phyloP scores from a whole-genome alignment of 805 yeast genomes.

The Priceomyces melissophilus region DNA sequence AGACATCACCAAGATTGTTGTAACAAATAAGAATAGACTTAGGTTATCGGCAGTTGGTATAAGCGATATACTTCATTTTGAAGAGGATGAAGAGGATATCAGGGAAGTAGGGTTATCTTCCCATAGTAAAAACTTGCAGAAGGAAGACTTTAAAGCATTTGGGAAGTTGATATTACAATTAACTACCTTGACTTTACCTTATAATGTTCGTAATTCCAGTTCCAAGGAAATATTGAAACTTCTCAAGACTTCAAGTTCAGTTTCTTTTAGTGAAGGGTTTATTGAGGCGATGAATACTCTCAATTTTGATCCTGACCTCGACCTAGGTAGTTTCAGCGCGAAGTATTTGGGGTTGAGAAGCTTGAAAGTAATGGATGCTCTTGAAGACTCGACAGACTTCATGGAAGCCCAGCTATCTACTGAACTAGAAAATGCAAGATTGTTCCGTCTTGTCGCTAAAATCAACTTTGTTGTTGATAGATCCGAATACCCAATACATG shows the following conservation, averaged over 20 bases:
- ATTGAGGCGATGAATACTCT: slow-evolving; percentile 41
- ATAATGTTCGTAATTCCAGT: slow-evolving; percentile 15
- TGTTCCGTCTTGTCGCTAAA: slow-evolving; percentile 79
- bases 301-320: slow-evolving; percentile 18
- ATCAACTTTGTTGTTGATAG: slow-evolving; percentile 74
- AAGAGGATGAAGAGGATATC: slow-evolving; percentile 23
- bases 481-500: slow-evolving; percentile 68
- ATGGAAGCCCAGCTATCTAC: slow-evolving; percentile 58
- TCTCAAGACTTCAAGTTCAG: slow-evolving; percentile 13
- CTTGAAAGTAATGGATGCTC: slow-evolving; percentile 45
- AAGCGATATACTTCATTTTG: slow-evolving; percentile 57
- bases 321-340: slow-evolving; percentile 21
- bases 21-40: slow-evolving; percentile 69
- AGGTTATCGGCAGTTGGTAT: slow-evolving; percentile 71
- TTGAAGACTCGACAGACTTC: slow-evolving; percentile 52
- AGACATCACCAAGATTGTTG: slow-evolving; percentile 65
- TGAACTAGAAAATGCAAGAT: slow-evolving; percentile 85
- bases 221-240: slow-evolving; percentile 10
- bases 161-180: slow-evolving; percentile 62
- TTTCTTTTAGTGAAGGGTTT: slow-evolving; percentile 41
- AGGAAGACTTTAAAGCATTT: slow-evolving; percentile 53
- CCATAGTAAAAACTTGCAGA: slow-evolving; percentile 34
- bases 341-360: slow-evolving; percentile 31
- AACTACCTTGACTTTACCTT: slow-evolving; percentile 37
- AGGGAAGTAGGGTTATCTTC: slow-evolving; percentile 13